phyloP scores from a whole-genome alignment of 2,329 filamentous ascomycete species.

The Alternaria alternata region DNA sequence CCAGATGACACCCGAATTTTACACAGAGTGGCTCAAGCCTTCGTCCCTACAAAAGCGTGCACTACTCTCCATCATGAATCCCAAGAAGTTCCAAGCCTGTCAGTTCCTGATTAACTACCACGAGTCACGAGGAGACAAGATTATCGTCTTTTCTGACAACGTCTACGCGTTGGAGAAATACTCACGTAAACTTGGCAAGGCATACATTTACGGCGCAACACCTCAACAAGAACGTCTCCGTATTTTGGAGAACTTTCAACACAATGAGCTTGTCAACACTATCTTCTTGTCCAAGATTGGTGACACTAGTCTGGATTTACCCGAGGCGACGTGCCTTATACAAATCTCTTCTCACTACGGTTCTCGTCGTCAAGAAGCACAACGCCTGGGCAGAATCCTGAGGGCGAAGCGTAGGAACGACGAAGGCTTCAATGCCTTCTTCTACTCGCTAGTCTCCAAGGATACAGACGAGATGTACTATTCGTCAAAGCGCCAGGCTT shows the following conservation, averaged over 20 bases:
- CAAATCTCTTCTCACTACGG: slow-evolving; percentile 98
- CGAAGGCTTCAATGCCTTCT: slow-evolving; percentile 98
- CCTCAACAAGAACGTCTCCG: slow-evolving; percentile 83
- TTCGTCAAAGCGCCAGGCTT: slow-evolving; percentile 94
- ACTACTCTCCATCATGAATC: slow-evolving; percentile 95
- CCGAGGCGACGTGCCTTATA: slow-evolving; percentile 94
- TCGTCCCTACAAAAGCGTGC: slow-evolving; percentile 70
- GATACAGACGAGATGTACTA: slow-evolving; percentile 99
- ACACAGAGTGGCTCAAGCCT: slow-evolving; percentile 84
- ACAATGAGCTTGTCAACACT: slow-evolving; percentile 88
- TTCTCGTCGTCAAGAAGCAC: slow-evolving; percentile 94
- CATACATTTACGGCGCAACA: slow-evolving; percentile 91
- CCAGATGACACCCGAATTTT: slow-evolving; percentile 98
- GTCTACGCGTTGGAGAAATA: slow-evolving; percentile 91
- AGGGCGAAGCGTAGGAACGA: slow-evolving; percentile 95
- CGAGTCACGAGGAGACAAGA: slow-evolving; percentile 92
- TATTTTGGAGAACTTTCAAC: slow-evolving; percentile 93
- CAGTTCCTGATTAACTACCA: slow-evolving; percentile 99
- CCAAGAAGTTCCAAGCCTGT: slow-evolving; percentile 93
- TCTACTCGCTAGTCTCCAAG: slow-evolving; percentile 96
- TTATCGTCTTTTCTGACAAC: slow-evolving; percentile 98
- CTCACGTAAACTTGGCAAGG: slow-evolving; percentile 82
- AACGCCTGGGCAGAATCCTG: slow-evolving; percentile 89
- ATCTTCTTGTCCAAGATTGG: slow-evolving; percentile 98
- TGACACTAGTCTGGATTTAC: slow-evolving; percentile 95